Base-by-base conservation (phyloP, 352 stramenopile species). In the Phytophthora pinifolia region DNA sequence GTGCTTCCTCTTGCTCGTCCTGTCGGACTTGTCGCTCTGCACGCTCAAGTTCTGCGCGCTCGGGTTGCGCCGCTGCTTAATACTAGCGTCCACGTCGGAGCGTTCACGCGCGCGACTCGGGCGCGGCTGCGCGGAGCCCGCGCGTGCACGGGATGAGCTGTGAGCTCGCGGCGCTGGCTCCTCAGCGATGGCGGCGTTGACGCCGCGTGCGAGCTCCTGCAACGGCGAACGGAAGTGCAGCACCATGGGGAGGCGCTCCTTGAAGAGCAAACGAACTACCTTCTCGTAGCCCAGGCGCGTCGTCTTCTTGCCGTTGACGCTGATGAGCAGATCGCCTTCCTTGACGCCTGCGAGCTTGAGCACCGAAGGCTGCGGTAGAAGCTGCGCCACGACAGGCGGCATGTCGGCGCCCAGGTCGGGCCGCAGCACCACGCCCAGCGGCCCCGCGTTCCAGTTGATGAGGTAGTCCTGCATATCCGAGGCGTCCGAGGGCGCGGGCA, bases 391-490 rank as follows among this genome's bases (percentile, higher is more conserved):
- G 32, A 88, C 76, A n/a, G 82, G 82, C 22, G 82, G 79, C 79
- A 89, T 88, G 63, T 92, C 82, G 4, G 64, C 54, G 41, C 82
- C 82, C 33, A 89, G 61, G 31, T 89, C 82, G 6, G 82, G 76
- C 12, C 78, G 79, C 52, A 92, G 62, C 42, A 90, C 76, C 29
- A 92, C 67, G 34, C 82, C 82, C n/a, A 92, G 70, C 22, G 82
- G 82, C 0, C 82, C 82, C 10, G 77, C 74, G 59, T 92, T 88
- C 82, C 82, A 92, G 59, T 92, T 90, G 66, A 92, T 90, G 42
- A 89, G 78, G 69, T 89, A 92, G 54, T 92, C 82, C 56, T 85
- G 72, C 80, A 67, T 63, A 20, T 49, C 38, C 20, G 31, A 41
- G 34, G 31, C 14, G 15, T 64, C 46, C 32, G 48, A 49, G 18